A percentile compares a stretch with the other conserved stretches of the same genome.
These are phyloP conservation scores for Peronosclerospora sorghi DNA, from an alignment of 352 stramenopile species.

Conservation along the genomic window DNA sequence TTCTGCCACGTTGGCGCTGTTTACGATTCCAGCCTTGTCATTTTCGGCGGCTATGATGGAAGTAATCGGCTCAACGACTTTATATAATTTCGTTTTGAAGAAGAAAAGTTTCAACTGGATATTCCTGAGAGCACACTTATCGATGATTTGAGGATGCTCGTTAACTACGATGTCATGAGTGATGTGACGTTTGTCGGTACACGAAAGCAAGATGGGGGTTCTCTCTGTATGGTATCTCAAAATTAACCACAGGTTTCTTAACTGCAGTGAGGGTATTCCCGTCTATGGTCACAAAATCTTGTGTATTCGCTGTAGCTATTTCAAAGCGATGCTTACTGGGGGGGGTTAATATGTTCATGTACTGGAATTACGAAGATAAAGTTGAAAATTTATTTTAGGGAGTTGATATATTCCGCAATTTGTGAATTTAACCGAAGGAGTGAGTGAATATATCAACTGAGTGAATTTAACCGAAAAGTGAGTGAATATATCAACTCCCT, in stretches of 20 bases:
- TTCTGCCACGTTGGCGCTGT: slow-evolving; percentile 95
- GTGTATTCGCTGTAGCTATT: slow-evolving; percentile 91
- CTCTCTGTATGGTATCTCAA: neutral
- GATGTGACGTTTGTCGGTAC: slow-evolving; percentile 82
- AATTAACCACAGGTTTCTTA: neutral
- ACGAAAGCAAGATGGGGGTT: neutral
- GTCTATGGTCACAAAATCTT: slow-evolving; percentile 88
- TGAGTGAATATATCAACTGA: slow-evolving; percentile 95
- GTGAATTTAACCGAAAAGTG: slow-evolving; percentile 86
- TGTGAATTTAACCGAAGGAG: slow-evolving; percentile 91
- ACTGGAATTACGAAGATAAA: neutral
- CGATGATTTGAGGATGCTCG: slow-evolving; percentile 53
- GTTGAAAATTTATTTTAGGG: neutral
- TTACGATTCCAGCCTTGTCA: slow-evolving; percentile 88
- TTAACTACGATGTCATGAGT: slow-evolving; percentile 82
- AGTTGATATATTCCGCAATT: slow-evolving; percentile 11
- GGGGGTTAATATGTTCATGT: slow-evolving; percentile 26
- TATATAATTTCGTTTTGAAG: slow-evolving; percentile 82
- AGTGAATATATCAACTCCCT: too few relatives aligned
- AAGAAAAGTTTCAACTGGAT: slow-evolving; percentile 69
- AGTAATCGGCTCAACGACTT: slow-evolving; percentile 93
- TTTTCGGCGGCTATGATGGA: slow-evolving; percentile 95
- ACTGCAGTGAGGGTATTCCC: slow-evolving; percentile 63
- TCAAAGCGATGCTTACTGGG: slow-evolving; percentile 84
- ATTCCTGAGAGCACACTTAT: slow-evolving; percentile 81